These are phyloP conservation scores for Candida vaughaniae DNA, from an alignment of 805 yeast genomes.

Conservation along the genomic window DNA sequence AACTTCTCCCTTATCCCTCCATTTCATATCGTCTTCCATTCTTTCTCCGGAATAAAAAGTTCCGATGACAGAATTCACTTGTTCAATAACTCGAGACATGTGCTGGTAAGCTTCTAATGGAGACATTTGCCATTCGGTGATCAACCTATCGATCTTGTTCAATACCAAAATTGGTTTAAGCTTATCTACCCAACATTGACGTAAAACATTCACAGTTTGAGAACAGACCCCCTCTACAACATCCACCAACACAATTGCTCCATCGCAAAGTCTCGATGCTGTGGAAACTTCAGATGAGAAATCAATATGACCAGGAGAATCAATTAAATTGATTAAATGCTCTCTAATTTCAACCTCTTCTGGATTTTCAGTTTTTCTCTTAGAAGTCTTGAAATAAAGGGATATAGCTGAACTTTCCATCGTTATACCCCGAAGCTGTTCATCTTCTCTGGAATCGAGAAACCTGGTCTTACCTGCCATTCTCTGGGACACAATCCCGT, in stretches of 20 bases:
- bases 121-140: slow-evolving; percentile 76
- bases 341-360: slow-evolving; percentile 56
- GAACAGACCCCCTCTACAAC: slow-evolving; percentile 98
- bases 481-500: slow-evolving; percentile 92
- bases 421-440: slow-evolving; percentile 93
- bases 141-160: slow-evolving; percentile 86
- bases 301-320: slow-evolving; percentile 99
- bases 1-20: slow-evolving; percentile 64
- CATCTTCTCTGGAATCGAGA: slow-evolving; percentile 92
- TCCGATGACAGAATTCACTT: slow-evolving; percentile 92
- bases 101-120: slow-evolving; percentile 86
- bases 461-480: slow-evolving; percentile 95
- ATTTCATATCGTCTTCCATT: slow-evolving; percentile 79
- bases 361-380: slow-evolving; percentile 29
- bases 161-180: slow-evolving; percentile 83
- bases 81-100: slow-evolving; percentile 76
- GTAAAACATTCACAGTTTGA: slow-evolving; percentile 89
- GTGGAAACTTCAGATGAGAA: slow-evolving; percentile 95
- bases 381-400: slow-evolving; percentile 74
- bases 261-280: slow-evolving; percentile 94
- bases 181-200: slow-evolving; percentile 95
- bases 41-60: slow-evolving; percentile 90
- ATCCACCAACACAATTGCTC: slow-evolving; percentile 92
- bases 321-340: slow-evolving; percentile 85
- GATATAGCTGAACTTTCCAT: slow-evolving; percentile 98